A percentile compares a stretch with the other conserved stretches of the same genome.
phyloP scores from a whole-genome alignment of 2,329 filamentous ascomycete genomes.

The Fusarium sp. region DNA sequence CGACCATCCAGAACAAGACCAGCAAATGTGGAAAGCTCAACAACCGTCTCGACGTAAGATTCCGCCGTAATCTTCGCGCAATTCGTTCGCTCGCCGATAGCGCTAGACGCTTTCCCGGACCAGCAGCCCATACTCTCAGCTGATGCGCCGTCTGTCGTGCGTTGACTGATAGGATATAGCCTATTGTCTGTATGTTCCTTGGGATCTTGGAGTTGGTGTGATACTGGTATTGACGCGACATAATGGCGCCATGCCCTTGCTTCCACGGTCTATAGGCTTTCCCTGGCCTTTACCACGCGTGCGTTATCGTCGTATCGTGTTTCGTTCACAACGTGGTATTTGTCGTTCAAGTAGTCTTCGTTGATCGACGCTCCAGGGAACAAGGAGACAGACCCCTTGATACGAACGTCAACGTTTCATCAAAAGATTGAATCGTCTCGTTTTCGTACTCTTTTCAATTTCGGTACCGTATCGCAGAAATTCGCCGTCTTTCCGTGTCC shows the following conservation, averaged over 20 bases:
- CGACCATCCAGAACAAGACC: slow-evolving; percentile 78
- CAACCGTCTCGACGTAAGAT: slow-evolving; percentile 64
- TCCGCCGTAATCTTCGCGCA: slow-evolving; percentile 51
- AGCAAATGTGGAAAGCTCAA: slow-evolving; percentile 75
- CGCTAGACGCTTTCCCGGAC: slow-evolving; percentile 56
- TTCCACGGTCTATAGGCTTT: not conserved
- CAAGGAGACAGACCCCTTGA: slow-evolving; percentile 39
- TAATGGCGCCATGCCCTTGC: slow-evolving; percentile 49
- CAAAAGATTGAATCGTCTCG: slow-evolving; percentile 1
- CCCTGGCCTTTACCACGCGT: not conserved
- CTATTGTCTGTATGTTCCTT: slow-evolving; percentile 38
- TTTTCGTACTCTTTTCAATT: slow-evolving; percentile 2
- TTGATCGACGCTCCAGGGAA: slow-evolving; percentile 32
- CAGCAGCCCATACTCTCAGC: slow-evolving; percentile 57
- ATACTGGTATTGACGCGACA: slow-evolving; percentile 46
- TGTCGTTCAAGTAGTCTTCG: slow-evolving; percentile 1
- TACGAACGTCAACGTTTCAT: slow-evolving; percentile 11
- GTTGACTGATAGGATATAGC: slow-evolving; percentile 41
- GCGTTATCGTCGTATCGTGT: not conserved
- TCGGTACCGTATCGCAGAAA: not conserved
- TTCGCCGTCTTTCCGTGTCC: not conserved
- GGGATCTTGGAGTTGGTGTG: slow-evolving; percentile 30
- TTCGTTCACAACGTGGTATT: slow-evolving; percentile 3
- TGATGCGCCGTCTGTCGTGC: slow-evolving; percentile 46
- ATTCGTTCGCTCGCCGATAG: slow-evolving; percentile 48